Conservation (phyloP, 345 rosid genomes). For the Acer campestre region DNA sequence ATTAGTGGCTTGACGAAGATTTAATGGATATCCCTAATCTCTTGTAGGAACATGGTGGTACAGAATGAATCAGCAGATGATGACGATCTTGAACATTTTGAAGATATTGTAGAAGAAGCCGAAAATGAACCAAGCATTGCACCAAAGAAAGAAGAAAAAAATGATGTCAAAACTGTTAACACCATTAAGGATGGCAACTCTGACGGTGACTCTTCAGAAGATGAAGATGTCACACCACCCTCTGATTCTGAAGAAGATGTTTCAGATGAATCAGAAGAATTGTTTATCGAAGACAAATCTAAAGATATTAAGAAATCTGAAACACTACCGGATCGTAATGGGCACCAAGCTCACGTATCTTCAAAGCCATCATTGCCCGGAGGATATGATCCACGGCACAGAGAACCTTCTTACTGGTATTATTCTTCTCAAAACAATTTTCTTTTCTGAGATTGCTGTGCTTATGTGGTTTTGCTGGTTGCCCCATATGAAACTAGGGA, state of each 20-base stretch:
- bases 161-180: conserved; percentile 20
- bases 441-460: background rate
- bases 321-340: conserved; percentile 29
- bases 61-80: conserved; percentile 85
- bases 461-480: background rate
- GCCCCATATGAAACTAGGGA: background rate
- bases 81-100: conserved; percentile 93
- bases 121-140: conserved; percentile 34
- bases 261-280: conserved; percentile 57
- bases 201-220: conserved; percentile 58
- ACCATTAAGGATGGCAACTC: conserved; percentile 29
- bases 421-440: background rate
- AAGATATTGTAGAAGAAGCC: conserved; percentile 78
- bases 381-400: conserved; percentile 89
- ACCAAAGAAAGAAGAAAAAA: conserved; percentile 40
- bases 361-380: conserved; percentile 58
- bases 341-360: conserved; percentile 31
- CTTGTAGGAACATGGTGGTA: conserved; percentile 74
- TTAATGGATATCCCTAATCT: background rate
- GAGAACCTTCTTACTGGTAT: conserved; percentile 93
- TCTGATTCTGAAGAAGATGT: conserved; percentile 58
- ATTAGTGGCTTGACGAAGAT: background rate
- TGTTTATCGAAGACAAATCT: conserved; percentile 36
- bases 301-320: conserved; percentile 34
- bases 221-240: conserved; percentile 45